These are phyloP conservation scores for Lodderomyces margitis DNA, from an alignment of 1,139 yeast genomes.

Conservation along the genomic window DNA sequence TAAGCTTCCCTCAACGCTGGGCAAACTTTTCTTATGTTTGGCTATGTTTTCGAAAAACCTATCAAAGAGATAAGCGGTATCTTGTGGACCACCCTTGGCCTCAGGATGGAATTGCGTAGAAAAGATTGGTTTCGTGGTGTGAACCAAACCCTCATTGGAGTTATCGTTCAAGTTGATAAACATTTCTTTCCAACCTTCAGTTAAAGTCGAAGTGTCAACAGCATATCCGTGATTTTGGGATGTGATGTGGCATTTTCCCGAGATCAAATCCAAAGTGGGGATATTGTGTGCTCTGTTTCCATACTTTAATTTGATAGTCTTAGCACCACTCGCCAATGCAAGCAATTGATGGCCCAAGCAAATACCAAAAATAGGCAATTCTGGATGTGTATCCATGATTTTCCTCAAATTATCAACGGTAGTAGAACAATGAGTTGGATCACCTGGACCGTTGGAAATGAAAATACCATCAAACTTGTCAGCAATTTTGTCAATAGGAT, in stretches of 20 bases:
- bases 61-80: conserved; percentile 86
- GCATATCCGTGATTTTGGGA: conserved; percentile 99
- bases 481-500: conserved; percentile 88
- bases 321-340: conserved; percentile 93
- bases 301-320: conserved; percentile 87
- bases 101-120: conserved; percentile 98
- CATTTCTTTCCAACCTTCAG: conserved; percentile 76
- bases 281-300: conserved; percentile 99
- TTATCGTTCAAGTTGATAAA: conserved; percentile 92
- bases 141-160: conserved; percentile 97
- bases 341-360: conserved; percentile 96
- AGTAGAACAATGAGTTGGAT: conserved; percentile 87
- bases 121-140: conserved; percentile 79
- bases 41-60: conserved; percentile 74
- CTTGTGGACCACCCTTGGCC: conserved; percentile 98
- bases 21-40: conserved; percentile 51
- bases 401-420: conserved; percentile 75
- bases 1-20: conserved; percentile 50
- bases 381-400: conserved; percentile 59
- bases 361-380: conserved; percentile 93
- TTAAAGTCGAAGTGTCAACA: conserved; percentile 78
- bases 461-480: conserved; percentile 91
- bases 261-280: conserved; percentile 85
- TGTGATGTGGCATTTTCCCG: conserved; percentile 94
- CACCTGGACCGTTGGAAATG: conserved; percentile 97